Percentiles rank a stretch among this genome's conserved stretches.
Conservation (phyloP, 306 rosid genomes). For the Vachellia collinsii region DNA sequence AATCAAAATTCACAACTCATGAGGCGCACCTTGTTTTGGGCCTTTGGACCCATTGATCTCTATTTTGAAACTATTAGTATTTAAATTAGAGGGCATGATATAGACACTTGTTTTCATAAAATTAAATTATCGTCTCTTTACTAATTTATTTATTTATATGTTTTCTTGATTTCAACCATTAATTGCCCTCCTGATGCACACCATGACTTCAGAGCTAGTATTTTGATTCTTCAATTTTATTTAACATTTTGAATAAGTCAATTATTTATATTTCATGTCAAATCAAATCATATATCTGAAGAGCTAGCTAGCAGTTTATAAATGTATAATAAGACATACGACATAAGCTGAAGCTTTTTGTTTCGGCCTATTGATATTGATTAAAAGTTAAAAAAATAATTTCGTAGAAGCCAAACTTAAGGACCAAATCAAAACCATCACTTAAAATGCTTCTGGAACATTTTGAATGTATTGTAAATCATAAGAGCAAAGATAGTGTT, state of each 20-base stretch:
- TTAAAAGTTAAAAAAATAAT: not conserved
- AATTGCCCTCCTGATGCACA: slow-evolving; percentile 39
- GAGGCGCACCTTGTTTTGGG: slow-evolving; percentile 32
- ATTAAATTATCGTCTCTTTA: not conserved
- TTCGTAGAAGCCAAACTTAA: not conserved
- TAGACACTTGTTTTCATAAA: not conserved
- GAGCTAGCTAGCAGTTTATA: not conserved
- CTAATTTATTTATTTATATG: not conserved
- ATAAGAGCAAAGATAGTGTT: too few species aligned
- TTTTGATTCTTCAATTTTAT: not conserved
- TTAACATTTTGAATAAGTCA: not conserved
- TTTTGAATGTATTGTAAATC: not conserved
- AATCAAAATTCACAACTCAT: not conserved
- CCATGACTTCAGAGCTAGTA: slow-evolving; percentile 41
- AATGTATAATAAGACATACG: not conserved
- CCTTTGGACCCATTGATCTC: slow-evolving; percentile 31
- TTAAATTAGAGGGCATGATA: not conserved
- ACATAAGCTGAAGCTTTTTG: too few species aligned
- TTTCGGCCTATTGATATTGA: not conserved
- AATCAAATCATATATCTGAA: not conserved
- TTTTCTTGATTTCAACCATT: slow-evolving; percentile 3
- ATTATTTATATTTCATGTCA: not conserved
- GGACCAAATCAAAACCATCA: not conserved
- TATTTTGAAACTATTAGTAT: not conserved
- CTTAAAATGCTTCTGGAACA: not conserved